Evolutionary conservation across 257 asterid genomes (phyloP), one percentile per base, ranked within the genome.

Genomic region (Cinchona pubescens): DNA sequence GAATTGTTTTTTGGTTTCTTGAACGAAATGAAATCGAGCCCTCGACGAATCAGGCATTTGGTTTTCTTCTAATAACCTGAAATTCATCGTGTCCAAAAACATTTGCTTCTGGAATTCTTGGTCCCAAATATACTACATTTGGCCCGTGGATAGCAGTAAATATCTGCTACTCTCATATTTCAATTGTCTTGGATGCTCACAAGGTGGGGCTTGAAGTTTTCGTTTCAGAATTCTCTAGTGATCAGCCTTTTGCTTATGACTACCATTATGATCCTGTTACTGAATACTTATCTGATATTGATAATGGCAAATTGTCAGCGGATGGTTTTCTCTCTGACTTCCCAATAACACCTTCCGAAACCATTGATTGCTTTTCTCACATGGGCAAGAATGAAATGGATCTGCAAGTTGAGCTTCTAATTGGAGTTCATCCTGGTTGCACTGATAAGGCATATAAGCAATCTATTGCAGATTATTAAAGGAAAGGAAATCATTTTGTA

Each of bases 361-460:
- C 94, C 71, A 68, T 93, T 91, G 97, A 88, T 83, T 93, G 98
- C 90, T 91, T 59, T 83, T 76, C 94, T 45, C 96, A 91, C 79
- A 70, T 88, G 86, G 84, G 90, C 69, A 82, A 59, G 79, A 87
- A 84, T 61, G 87, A 84, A 8, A 76, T 82, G 2, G 79, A 38
- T n/a, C n/a, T n/a, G n/a, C 84, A 71, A 92, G 97, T 34, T n/a
- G 79, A 84, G 21, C 69, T 84, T 75, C 79, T 76, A 85, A 76
- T 92, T 79, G 97, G 96, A 23, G 85, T 78, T 69, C 91, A 86
- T 78, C 94, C 98, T 64, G 98, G 96, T 55, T 91, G 97, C 84
- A 89, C 96, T 3, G 76, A 92, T 80, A 46, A 37, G 76, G 89
- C 98, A 62, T 91, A 91, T 69, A 64, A 62, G 23, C 78, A 82